Evolutionary conservation across 306 rosid genomes (phyloP), one percentile per base, ranked within the genome.

Genomic region (Vigna angularis): DNA sequence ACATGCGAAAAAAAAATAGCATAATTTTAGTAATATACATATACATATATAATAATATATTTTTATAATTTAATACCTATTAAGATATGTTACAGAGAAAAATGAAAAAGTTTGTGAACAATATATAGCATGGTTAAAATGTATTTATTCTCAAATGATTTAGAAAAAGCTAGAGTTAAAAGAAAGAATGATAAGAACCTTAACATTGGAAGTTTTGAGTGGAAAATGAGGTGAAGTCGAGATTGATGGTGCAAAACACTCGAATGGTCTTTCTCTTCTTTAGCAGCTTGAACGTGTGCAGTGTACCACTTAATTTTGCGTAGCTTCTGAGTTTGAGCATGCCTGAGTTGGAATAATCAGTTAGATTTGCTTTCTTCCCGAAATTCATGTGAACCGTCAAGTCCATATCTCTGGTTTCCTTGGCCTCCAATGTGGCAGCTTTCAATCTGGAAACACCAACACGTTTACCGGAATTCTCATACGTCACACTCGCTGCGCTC

Each of bases 191-290:
- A 14, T 61, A 34, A 34, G 2, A 59, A 6, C 14, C 66, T 51
- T 61, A 70, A 66, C 97, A 91, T 50, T 11, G 82, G 30, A 86
- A 26, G 77, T 81, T 79, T 28, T 73, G 77, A 34, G 83, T 36
- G 11, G 56, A 73, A 56, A 34, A 66, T 5, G 80, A 79, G 24
- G 80, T 86, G 75, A 87, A 68, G 56, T 83, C 75, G 24, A 92
- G 82, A 48, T 63, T 63, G 57, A 88, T 53, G 7, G 68, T 22
- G 80, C 97, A 92, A 16, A 70, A 79, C 89, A 88, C 72, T 13
- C 34, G 75, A 12, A 70, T 11, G 24, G 66, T 83, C 83, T 45
- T 82, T 68, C 62, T 87, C 81, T 22, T 83, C 42, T 73, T 77
- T 0, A 90, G 18, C 53, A 87, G 45, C 22, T 87, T 80, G 9